phyloP scores from a whole-genome alignment of 2,329 filamentous ascomycete species.

The Helminthosporium solani region DNA sequence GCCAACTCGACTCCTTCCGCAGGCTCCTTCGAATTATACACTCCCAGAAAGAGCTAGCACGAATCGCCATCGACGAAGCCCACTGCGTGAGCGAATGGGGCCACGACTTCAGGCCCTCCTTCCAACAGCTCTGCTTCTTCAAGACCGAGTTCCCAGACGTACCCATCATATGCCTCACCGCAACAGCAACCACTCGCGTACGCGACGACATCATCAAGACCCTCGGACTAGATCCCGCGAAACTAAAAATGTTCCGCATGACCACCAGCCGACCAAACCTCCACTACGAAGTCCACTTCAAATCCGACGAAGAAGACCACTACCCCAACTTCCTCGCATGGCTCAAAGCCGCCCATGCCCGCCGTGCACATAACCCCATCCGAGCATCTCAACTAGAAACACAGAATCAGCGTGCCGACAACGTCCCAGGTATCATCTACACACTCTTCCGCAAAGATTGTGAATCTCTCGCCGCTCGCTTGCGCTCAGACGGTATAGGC shows the following conservation, averaged over 20 bases:
- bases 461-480: conserved; percentile 65
- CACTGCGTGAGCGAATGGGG: conserved; percentile 99
- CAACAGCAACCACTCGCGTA: conserved; percentile 81
- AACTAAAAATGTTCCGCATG: conserved; percentile 75
- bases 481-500: conserved; percentile 68
- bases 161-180: conserved; percentile 89
- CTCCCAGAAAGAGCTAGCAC: conserved; percentile 77
- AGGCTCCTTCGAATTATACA: conserved; percentile 71
- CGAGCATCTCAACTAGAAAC: conserved; percentile 61
- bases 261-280: conserved; percentile 82
- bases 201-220: conserved; percentile 78
- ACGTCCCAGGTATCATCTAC: conserved; percentile 77
- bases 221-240: conserved; percentile 65
- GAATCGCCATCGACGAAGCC: conserved; percentile 89
- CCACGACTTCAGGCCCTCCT: conserved; percentile 92
- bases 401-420: conserved; percentile 55
- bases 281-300: conserved; percentile 87
- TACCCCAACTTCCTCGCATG: conserved; percentile 74
- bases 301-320: conserved; percentile 71
- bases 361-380: conserved; percentile 60
- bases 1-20: conserved; percentile 74
- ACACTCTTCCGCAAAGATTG: conserved; percentile 74
- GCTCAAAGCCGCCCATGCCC: conserved; percentile 70
- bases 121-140: conserved; percentile 85
- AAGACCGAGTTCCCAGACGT: conserved; percentile 77